Percentiles rank a stretch among this genome's conserved stretches.
Evolutionary conservation across 345 rosid genomes (phyloP).

Genomic region (Gossypium bickii): DNA sequence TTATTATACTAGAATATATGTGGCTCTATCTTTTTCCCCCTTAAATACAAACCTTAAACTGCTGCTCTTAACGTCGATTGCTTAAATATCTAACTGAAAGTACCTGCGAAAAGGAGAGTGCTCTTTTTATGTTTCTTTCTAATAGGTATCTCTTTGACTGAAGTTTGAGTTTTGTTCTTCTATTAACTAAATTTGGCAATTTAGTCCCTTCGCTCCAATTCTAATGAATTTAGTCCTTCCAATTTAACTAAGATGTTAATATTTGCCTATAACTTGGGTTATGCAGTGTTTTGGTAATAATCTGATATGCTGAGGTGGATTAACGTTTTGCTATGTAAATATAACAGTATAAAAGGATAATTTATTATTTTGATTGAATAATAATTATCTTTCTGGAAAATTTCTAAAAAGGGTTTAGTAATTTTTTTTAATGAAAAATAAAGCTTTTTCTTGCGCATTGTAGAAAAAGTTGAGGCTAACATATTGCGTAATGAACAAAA

Average conservation of each 20-base stretch:
- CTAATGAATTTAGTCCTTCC: not conserved
- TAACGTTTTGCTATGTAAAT: not conserved
- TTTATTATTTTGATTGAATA: not conserved
- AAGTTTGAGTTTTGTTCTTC: not conserved
- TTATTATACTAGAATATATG: not conserved
- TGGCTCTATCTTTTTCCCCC: not conserved
- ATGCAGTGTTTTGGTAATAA: not conserved
- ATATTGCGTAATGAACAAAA: not conserved
- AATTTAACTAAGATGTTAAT: not conserved
- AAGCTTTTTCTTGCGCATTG: not conserved
- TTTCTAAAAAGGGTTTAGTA: too few relatives aligned
- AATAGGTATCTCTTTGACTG: not conserved
- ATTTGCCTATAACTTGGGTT: not conserved
- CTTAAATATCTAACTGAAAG: not conserved
- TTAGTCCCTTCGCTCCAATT: not conserved
- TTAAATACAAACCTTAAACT: not conserved
- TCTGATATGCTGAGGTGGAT: not conserved
- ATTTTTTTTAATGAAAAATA: too few relatives aligned
- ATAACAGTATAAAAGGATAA: not conserved
- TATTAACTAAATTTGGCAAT: not conserved
- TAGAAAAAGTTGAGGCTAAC: not conserved
- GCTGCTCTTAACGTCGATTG: not conserved
- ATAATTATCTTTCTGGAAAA: not conserved
- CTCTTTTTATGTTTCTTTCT: not conserved
- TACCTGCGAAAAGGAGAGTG: not conserved